These are phyloP conservation scores for Chrysophaeum taylorii DNA, from an alignment of 352 stramenopile species.

Conservation along the genomic window DNA sequence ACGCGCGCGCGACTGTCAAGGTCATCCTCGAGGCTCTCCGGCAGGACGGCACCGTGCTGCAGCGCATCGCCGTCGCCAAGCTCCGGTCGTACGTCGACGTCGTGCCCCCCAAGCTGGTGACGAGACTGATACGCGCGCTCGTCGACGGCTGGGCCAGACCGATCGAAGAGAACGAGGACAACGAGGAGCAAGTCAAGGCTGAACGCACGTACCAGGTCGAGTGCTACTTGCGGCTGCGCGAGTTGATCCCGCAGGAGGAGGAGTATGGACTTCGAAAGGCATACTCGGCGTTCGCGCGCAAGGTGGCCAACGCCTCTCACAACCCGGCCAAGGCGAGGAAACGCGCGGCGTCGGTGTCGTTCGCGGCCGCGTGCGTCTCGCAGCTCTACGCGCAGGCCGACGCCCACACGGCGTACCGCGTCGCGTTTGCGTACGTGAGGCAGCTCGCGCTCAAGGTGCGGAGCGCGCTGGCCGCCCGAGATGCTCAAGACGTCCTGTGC, in stretches of 20 bases:
- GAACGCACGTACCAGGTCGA: neutral
- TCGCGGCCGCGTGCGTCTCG: constrained; percentile 81
- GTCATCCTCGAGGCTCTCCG: too few species aligned
- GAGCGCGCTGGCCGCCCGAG: constrained; percentile 74
- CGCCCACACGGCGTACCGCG: constrained; percentile 75
- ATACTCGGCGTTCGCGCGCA: neutral
- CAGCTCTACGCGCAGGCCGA: constrained; percentile 78
- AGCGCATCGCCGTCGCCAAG: too few species aligned
- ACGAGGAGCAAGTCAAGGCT: neutral
- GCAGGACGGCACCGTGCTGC: too few species aligned
- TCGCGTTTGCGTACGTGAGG: constrained; percentile 87
- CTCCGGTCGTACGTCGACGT: too few species aligned
- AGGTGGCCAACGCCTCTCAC: neutral
- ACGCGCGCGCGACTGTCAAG: too few species aligned
- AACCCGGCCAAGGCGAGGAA: neutral
- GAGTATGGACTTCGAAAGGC: neutral
- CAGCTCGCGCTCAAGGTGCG: constrained; percentile 81
- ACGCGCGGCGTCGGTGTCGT: constrained; percentile 18
- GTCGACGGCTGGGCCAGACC: neutral
- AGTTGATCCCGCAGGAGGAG: neutral
- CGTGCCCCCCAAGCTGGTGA: too few species aligned
- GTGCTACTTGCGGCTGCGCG: neutral
- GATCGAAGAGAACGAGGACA: neutral
- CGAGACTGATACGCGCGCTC: neutral
- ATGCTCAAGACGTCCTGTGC: constrained; percentile 64